Base-by-base conservation (phyloP, 441 rosid species). In the Croton setiger region DNA sequence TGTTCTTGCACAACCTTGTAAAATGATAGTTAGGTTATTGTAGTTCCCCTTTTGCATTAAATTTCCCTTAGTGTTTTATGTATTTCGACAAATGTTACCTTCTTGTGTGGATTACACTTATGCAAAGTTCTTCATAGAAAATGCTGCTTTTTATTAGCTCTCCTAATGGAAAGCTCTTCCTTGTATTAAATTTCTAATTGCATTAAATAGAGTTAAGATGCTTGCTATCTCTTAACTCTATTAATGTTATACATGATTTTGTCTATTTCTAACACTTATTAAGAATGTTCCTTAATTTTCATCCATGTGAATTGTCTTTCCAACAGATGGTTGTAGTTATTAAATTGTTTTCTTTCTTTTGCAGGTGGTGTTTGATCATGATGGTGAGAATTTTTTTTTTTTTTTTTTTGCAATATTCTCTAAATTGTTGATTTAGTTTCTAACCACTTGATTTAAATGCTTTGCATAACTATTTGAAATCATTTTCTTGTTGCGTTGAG, bases 301-400 rank as follows among this genome's bases (percentile, higher is more conserved):
- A 66, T 67, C 47, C 14, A 3, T 12, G n/a, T 21, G 9, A 41
- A 51, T 7, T 60, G 49, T 53, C 36, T 9, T 57, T 60, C 69
- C 20, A 69, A 15, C 33, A 14, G 18, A 49, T 73, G 14, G 6
- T 57, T 21, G 43, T 69, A 18, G 67, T 74, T 72, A 74, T 64
- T 35, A 48, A 21, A 64, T 70, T 43, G 57, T 66, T 72, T 47
- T 67, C 7, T 45, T 75, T 61, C 35, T 73, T 78, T 74, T 79
- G 89, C 95, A 95, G 99, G 99, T 95, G 75, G 98, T 88, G 77
- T 95, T 95, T 74, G 99, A 92, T 85, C 94, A 95, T 83, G 98
- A 95, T 86, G 99, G 98, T 95, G 81, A 85, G 96, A 39, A 56
- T 1, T 74, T 31, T 59, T 37, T 67, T 63, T 65, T 8, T 49